Evolutionary conservation across 495 filamentous ascomycete species (phyloP).

Genomic region (Neurospora terricola): DNA sequence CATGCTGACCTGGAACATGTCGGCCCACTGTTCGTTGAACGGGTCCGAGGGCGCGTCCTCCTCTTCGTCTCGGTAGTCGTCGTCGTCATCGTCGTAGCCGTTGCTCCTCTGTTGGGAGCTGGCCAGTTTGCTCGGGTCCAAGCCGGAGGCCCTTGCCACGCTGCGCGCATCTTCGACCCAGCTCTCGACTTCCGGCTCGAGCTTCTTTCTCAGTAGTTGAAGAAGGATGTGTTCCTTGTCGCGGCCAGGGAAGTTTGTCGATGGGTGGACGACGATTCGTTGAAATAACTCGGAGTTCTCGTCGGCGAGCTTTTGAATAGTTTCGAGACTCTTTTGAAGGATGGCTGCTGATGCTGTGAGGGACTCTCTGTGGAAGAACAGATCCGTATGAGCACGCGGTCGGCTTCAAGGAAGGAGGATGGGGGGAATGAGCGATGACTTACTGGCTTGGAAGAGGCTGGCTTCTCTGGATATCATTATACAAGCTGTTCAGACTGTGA

Average conservation of each 20-base stretch:
- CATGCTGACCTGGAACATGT: constrained; percentile 26
- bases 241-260: constrained; percentile 63
- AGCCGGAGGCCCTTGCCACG: constrained; percentile 15
- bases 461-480: constrained; percentile 22
- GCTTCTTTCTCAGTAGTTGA: constrained; percentile 67
- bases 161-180: constrained; percentile 56
- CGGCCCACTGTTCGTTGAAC: constrained; percentile 33
- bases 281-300: constrained; percentile 51
- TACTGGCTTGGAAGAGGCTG: constrained; percentile 32
- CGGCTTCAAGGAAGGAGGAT: background rate
- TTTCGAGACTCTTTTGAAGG: constrained; percentile 52
- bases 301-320: constrained; percentile 47
- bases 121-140: constrained; percentile 12
- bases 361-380: constrained; percentile 42
- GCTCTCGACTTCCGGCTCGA: constrained; percentile 62
- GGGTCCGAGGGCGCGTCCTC: constrained; percentile 27
- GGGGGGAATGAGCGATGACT: background rate
- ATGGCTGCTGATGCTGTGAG: constrained; percentile 58
- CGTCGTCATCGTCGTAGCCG: constrained; percentile 14
- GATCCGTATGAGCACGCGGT: background rate
- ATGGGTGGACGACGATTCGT: constrained; percentile 58
- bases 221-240: constrained; percentile 54
- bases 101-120: background rate
- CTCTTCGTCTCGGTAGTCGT: constrained; percentile 16
- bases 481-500: constrained; percentile 54